Evolutionary conservation across 2,329 filamentous ascomycete species (phyloP).

Genomic region (Trichophyton verrucosum): DNA sequence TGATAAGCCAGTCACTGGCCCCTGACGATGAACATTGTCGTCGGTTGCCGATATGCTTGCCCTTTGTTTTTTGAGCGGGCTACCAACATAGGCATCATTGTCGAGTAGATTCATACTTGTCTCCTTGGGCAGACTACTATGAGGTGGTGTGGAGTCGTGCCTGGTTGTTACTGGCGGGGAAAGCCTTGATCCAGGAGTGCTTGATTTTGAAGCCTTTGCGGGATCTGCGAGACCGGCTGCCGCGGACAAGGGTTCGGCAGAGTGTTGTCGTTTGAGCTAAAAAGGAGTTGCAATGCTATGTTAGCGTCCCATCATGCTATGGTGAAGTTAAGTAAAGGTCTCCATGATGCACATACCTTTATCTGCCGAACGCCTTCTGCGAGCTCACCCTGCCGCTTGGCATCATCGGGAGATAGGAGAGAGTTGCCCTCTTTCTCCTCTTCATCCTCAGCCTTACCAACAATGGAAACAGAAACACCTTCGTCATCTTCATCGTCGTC

Average conservation of each 20-base stretch:
- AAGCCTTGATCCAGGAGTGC: slow-evolving; percentile 26
- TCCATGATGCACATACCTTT: slow-evolving; percentile 38
- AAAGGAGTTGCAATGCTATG: slow-evolving; percentile 4
- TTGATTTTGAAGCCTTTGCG: slow-evolving; percentile 32
- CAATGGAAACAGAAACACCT: slow-evolving; percentile 48
- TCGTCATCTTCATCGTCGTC: slow-evolving; percentile 60
- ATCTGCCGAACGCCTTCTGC: slow-evolving; percentile 54
- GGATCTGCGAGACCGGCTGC: slow-evolving; percentile 23
- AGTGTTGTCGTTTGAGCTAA: slow-evolving; percentile 55
- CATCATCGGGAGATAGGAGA: slow-evolving; percentile 49
- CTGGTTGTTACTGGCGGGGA: slow-evolving; percentile 23
- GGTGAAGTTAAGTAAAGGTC: not conserved
- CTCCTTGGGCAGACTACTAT: slow-evolving; percentile 10
- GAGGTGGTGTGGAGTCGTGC: slow-evolving; percentile 27
- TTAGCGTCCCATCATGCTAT: not conserved
- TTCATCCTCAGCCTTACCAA: slow-evolving; percentile 52
- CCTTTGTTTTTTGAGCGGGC: slow-evolving; percentile 37
- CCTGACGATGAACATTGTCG: slow-evolving; percentile 28
- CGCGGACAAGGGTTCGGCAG: slow-evolving; percentile 41
- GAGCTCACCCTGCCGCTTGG: slow-evolving; percentile 47
- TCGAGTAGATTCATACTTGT: slow-evolving; percentile 17
- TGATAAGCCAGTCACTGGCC: slow-evolving; percentile 30
- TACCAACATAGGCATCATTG: slow-evolving; percentile 30
- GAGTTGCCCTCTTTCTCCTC: slow-evolving; percentile 38
- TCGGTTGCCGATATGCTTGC: slow-evolving; percentile 35